phyloP scores from a whole-genome alignment of 495 filamentous ascomycete genomes.

The Penicillium coprophilum region DNA sequence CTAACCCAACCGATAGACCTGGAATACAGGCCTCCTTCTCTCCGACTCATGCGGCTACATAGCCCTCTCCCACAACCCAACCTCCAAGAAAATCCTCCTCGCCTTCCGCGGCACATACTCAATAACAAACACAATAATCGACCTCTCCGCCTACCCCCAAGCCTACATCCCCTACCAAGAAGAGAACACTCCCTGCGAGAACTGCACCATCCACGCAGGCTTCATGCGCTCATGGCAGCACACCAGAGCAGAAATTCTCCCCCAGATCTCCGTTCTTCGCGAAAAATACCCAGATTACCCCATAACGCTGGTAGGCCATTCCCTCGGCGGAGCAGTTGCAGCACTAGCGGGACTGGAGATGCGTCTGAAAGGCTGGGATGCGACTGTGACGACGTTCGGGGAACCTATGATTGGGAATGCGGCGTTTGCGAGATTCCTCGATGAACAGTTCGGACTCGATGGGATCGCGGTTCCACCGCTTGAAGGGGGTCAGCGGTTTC shows the following conservation, averaged over 20 bases:
- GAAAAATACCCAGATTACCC: slow-evolving; percentile 65
- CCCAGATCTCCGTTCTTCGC: slow-evolving; percentile 53
- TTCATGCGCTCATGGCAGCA: slow-evolving; percentile 82
- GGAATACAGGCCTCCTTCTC: slow-evolving; percentile 84
- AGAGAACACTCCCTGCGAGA: slow-evolving; percentile 53
- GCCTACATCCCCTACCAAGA: slow-evolving; percentile 80
- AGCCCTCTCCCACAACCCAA: slow-evolving; percentile 71
- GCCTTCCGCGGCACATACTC: slow-evolving; percentile 96
- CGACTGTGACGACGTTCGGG: slow-evolving; percentile 85
- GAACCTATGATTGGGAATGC: slow-evolving; percentile 84
- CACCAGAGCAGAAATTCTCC: slow-evolving; percentile 63
- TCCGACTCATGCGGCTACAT: slow-evolving; percentile 94
- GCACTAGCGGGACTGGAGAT: slow-evolving; percentile 82
- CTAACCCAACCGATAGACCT: slow-evolving; percentile 53
- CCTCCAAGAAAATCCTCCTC: slow-evolving; percentile 67
- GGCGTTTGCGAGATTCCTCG: slow-evolving; percentile 65
- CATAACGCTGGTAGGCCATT: slow-evolving; percentile 82
- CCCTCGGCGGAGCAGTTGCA: slow-evolving; percentile 88
- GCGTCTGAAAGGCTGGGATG: slow-evolving; percentile 63
- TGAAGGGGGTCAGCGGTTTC: slow-evolving; percentile 49
- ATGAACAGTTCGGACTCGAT: slow-evolving; percentile 59
- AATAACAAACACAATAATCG: slow-evolving; percentile 82
- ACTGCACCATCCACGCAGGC: slow-evolving; percentile 90
- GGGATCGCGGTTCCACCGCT: slow-evolving; percentile 13
- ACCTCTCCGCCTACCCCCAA: slow-evolving; percentile 84